A percentile compares a stretch with the other conserved stretches of the same genome.
phyloP scores from a whole-genome alignment of 257 asterid genomes.

The Solanum verrucosum region DNA sequence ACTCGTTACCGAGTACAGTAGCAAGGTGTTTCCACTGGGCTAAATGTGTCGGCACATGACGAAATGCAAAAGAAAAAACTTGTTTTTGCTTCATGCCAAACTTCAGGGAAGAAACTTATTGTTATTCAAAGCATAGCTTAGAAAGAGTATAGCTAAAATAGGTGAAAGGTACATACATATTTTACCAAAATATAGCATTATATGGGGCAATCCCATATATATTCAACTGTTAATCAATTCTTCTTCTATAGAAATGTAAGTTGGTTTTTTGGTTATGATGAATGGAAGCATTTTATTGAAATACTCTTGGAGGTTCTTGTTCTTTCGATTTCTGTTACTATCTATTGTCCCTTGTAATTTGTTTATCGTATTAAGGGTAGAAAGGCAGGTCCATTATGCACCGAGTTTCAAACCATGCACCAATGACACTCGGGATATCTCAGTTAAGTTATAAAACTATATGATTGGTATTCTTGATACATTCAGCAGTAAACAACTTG shows the following conservation, averaged over 20 bases:
- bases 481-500: not conserved
- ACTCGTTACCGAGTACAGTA: constrained; percentile 50
- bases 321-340: too few relatives aligned
- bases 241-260: not conserved
- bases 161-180: constrained; percentile 5
- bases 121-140: not conserved
- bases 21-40: constrained; percentile 57
- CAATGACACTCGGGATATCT: not conserved
- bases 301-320: not conserved
- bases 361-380: not conserved
- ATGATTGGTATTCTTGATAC: not conserved
- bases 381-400: not conserved
- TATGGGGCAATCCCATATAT: not conserved
- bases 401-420: not conserved
- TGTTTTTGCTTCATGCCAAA: not conserved
- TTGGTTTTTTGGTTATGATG: not conserved
- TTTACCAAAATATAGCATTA: not conserved
- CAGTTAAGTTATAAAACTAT: not conserved
- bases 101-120: not conserved
- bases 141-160: constrained; percentile 7
- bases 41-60: constrained; percentile 58
- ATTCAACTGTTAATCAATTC: not conserved
- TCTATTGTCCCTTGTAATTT: not conserved
- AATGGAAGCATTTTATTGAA: not conserved
- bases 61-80: not conserved